phyloP scores from a whole-genome alignment of 2,329 filamentous ascomycete genomes.

The Beauveria caledonica region DNA sequence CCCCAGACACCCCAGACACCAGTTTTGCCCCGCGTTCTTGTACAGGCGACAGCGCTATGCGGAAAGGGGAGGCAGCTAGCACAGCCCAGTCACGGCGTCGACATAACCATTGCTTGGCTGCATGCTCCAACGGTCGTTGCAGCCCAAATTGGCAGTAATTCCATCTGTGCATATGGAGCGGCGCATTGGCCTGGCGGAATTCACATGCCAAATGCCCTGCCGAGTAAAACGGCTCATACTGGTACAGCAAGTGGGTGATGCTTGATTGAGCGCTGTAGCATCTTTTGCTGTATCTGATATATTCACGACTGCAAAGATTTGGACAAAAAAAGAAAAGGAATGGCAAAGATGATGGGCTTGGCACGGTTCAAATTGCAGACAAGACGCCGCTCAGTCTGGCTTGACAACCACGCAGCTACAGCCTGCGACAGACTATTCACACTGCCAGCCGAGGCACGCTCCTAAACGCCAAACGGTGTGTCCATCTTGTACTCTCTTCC shows the following conservation, averaged over 20 bases:
- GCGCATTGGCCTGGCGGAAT: neutral
- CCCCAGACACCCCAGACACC: no score
- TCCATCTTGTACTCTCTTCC: neutral
- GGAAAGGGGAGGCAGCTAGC: no score
- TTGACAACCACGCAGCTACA: slow-evolving; percentile 1
- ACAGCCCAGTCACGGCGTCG: neutral
- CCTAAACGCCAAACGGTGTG: neutral
- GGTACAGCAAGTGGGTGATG: neutral
- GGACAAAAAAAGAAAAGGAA: neutral
- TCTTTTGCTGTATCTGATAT: neutral
- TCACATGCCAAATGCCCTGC: neutral
- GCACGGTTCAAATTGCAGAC: neutral
- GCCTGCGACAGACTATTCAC: neutral
- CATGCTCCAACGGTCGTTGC: neutral
- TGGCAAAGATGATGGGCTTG: neutral
- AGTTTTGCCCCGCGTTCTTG: neutral
- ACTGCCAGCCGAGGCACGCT: neutral
- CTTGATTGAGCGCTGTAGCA: neutral
- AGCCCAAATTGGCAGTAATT: neutral
- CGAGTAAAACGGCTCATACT: neutral
- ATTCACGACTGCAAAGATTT: neutral
- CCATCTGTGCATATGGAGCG: neutral
- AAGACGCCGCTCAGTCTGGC: neutral
- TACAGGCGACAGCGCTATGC: neutral
- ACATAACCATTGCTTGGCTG: neutral